These are phyloP conservation scores for Butyriboletus loyo DNA, from an alignment of 768 basidiomycete genomes.

Conservation along the genomic window DNA sequence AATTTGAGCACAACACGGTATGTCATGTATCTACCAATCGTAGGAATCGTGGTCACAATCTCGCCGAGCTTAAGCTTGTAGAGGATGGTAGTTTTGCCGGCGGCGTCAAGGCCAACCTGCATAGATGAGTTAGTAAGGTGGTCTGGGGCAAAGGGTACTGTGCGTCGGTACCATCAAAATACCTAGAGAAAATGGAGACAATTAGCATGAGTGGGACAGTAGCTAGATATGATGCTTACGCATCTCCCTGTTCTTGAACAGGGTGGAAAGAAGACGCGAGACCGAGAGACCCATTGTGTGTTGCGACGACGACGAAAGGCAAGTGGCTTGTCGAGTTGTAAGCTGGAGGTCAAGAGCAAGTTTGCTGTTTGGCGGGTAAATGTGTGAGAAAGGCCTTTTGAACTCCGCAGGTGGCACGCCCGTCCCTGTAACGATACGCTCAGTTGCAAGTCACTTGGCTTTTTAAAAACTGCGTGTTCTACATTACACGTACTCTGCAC, in stretches of 20 bases:
- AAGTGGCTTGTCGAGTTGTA: conserved; percentile 26
- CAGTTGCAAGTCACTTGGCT: too few relatives aligned
- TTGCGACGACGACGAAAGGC: conserved; percentile 31
- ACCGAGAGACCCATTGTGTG: conserved; percentile 74
- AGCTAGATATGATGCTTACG: conserved; percentile 55
- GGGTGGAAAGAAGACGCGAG: conserved; percentile 70
- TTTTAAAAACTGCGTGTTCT: neutral
- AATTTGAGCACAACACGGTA: neutral
- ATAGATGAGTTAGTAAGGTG: conserved; percentile 6
- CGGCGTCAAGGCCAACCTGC: conserved; percentile 98
- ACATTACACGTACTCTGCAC: conserved; percentile 11
- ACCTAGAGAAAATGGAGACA: conserved; percentile 50
- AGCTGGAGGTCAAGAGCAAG: conserved; percentile 32
- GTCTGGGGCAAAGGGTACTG: conserved; percentile 19
- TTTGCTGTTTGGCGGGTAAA: conserved; percentile 30
- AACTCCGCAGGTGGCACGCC: conserved; percentile 33
- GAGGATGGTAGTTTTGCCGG: conserved; percentile 97
- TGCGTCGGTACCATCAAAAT: conserved; percentile 81
- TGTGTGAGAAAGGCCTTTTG: conserved; percentile 32
- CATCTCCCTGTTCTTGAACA: conserved; percentile 99
- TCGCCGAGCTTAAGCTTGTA: conserved; percentile 99
- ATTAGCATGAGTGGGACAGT: conserved; percentile 20
- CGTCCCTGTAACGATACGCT: neutral
- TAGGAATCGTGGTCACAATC: conserved; percentile 99
- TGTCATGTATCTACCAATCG: conserved; percentile 74